Base-by-base conservation (phyloP, 2,329 filamentous ascomycete genomes). In the Curvularia eragrostidis region DNA sequence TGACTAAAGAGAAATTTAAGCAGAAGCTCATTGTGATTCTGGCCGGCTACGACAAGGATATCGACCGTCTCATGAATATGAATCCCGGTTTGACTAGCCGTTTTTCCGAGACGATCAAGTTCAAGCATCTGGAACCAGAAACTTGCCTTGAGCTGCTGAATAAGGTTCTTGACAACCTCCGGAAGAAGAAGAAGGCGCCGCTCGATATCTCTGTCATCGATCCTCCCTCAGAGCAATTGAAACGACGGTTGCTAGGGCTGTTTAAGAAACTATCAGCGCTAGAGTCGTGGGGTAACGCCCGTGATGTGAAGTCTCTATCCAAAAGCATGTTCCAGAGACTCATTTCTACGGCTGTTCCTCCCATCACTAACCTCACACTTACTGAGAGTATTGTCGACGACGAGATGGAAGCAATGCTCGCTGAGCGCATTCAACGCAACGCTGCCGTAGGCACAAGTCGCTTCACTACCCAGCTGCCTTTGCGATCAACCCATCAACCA, bases 1-100 rank as follows among this genome's bases (percentile, higher is more conserved):
- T 84, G 21, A 84, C 82, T 0, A 83, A 90, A 59, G 80, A 82
- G 0, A 81, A 77, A 36, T 91, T 86, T 67, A 74, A 78, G 1
- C 78, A 82, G 30, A 89, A 87, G 57, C 74, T 91, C 1, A 80
- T 91, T 43, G 82, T 89, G 32, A 89, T 91, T 36, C 75, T 91
- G 0, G 89, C 89, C 0, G 89, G 89, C 0, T 91, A 91, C 60
- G 49, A 52, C 42, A 64, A 46, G 23, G 86, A 91, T 34, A 90
- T 91, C 55, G 86, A 91, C 65, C 75, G 78, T 0, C 80, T 91
- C 0, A 81, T 91, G 74, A 75, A 77, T 0, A 78, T 82, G 19
- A 91, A 91, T 61, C 81, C 84, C 0, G 89, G 88, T 0, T 75
- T 91, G 18, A 84, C 84, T 0, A 88, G 85, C 38, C 83, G 88